Percentiles rank a stretch among this genome's conserved stretches.
Conservation (phyloP, 306 rosid species). For the Quercus gilva region DNA sequence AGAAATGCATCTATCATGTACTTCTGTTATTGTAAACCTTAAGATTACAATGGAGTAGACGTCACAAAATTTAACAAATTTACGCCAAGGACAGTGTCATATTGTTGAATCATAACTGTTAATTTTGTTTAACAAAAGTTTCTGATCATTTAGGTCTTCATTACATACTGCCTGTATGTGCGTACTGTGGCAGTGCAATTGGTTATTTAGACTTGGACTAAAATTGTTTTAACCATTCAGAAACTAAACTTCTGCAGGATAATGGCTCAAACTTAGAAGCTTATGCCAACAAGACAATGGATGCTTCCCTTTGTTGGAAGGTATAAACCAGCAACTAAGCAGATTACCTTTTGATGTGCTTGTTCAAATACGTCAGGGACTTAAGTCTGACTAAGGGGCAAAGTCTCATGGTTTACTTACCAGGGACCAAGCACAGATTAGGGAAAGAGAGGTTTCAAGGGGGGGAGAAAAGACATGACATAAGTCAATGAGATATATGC, state of each 20-base stretch:
- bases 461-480: neutral
- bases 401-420: neutral
- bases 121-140: neutral
- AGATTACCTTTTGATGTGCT: neutral
- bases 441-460: neutral
- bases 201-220: neutral
- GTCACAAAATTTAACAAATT: neutral
- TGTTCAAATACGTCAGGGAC: neutral
- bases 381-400: neutral
- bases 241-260: constrained; percentile 33
- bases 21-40: neutral
- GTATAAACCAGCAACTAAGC: constrained; percentile 23
- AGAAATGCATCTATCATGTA: neutral
- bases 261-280: constrained; percentile 45
- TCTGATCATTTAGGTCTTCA: neutral
- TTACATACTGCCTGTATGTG: neutral
- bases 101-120: neutral
- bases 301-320: constrained; percentile 61
- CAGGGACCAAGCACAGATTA: neutral
- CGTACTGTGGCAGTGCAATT: neutral
- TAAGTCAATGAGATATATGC: neutral
- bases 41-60: neutral
- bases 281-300: constrained; percentile 25
- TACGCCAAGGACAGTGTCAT: too few relatives aligned
- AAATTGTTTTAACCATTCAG: neutral